phyloP scores from a whole-genome alignment of 108 stramenopile species.

The Cyclotella sp. region DNA sequence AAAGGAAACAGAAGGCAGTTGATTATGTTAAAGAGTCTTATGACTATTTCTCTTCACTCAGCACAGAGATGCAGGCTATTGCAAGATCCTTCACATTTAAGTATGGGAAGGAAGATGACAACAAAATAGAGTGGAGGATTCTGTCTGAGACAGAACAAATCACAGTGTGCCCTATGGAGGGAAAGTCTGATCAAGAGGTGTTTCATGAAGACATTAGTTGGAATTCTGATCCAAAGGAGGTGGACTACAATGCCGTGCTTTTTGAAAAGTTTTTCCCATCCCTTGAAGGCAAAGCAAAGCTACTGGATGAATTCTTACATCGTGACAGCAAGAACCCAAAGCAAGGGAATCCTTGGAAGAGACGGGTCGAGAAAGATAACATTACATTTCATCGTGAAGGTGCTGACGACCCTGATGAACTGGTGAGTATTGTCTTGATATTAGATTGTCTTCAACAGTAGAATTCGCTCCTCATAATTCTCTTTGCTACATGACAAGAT shows the following conservation, averaged over 20 bases:
- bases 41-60: too few relatives aligned
- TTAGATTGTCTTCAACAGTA: not conserved
- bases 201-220: not conserved
- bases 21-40: not conserved
- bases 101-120: too few relatives aligned
- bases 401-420: too few relatives aligned
- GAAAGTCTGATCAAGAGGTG: not conserved
- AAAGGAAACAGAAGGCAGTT: too few relatives aligned
- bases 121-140: too few relatives aligned
- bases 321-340: not conserved
- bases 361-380: too few relatives aligned
- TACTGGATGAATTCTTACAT: conserved; percentile 3
- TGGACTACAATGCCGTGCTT: not conserved
- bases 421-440: conserved; percentile 14
- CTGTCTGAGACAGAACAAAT: too few relatives aligned
- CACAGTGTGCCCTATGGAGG: too few relatives aligned
- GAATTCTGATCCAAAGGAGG: conserved; percentile 4
- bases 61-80: too few relatives aligned
- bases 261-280: conserved; percentile 23
- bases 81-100: too few relatives aligned
- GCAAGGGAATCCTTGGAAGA: too few relatives aligned
- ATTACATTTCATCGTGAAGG: too few relatives aligned
- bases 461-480: not conserved
- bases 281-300: conserved; percentile 21
- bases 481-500: not conserved